Conservation (phyloP, 352 stramenopile species). For the Phytophthora palmivora region DNA sequence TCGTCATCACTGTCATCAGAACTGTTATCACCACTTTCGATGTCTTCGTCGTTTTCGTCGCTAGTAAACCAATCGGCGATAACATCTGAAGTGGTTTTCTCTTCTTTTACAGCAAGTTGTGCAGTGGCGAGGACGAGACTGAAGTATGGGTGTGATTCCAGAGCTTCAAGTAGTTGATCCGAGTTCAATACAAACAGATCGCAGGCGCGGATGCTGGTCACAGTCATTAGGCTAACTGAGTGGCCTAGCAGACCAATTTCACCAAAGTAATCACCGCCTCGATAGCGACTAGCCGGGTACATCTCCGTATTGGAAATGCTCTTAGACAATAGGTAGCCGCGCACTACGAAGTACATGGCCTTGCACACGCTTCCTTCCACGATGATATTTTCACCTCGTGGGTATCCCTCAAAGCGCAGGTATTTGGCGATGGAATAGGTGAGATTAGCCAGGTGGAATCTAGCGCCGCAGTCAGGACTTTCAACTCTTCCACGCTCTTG, state of each 20-base stretch:
- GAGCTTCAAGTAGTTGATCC: constrained; percentile 49
- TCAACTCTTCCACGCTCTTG: not conserved
- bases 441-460: constrained; percentile 34
- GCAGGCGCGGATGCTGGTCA: constrained; percentile 60
- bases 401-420: constrained; percentile 72
- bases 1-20: constrained; percentile 14
- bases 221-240: constrained; percentile 59
- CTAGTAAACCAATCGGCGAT: constrained; percentile 18
- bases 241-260: constrained; percentile 61
- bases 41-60: constrained; percentile 24
- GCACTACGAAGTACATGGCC: constrained; percentile 77
- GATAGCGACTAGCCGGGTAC: constrained; percentile 57
- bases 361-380: constrained; percentile 68
- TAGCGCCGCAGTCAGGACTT: constrained; percentile 6
- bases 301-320: constrained; percentile 53
- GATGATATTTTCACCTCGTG: constrained; percentile 59
- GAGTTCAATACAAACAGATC: constrained; percentile 69
- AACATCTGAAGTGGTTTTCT: constrained; percentile 44
- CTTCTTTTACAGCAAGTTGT: constrained; percentile 42
- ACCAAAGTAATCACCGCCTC: constrained; percentile 64
- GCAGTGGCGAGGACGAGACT: constrained; percentile 51
- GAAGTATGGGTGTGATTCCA: constrained; percentile 53
- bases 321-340: constrained; percentile 59
- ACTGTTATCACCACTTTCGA: constrained; percentile 4
- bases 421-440: constrained; percentile 51